phyloP scores from a whole-genome alignment of 1,139 yeast genomes.

The Ashbya aceris region DNA sequence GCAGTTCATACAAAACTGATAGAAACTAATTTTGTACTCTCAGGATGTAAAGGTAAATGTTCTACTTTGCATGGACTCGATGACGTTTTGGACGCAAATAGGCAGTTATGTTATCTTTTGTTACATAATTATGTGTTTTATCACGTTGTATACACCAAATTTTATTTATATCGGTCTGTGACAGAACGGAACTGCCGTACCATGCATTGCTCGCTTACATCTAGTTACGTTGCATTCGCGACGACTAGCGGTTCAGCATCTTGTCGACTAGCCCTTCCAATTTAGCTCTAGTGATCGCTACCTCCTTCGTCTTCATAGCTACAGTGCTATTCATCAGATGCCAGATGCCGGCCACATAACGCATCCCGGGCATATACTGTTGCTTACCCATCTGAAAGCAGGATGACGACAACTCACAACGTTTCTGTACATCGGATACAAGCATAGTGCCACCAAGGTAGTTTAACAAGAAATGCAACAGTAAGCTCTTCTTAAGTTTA shows the following conservation, averaged over 20 bases:
- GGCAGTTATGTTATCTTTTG: too few species aligned
- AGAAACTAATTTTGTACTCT: neutral
- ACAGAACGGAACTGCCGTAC: too few species aligned
- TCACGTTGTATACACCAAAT: too few species aligned
- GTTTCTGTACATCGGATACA: slow-evolving; percentile 23
- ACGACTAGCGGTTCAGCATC: neutral
- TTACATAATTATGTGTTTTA: too few species aligned
- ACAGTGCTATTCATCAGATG: slow-evolving; percentile 26
- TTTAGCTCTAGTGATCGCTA: slow-evolving; percentile 21
- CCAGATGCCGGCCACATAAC: slow-evolving; percentile 26
- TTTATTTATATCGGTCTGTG: too few species aligned
- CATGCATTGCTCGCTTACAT: neutral
- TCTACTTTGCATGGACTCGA: too few species aligned
- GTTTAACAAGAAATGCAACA: slow-evolving; percentile 22
- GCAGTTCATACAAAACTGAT: slow-evolving; percentile 9
- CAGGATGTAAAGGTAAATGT: too few species aligned
- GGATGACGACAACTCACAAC: slow-evolving; percentile 20
- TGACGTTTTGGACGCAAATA: too few species aligned
- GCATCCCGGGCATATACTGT: slow-evolving; percentile 16
- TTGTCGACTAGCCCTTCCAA: slow-evolving; percentile 16
- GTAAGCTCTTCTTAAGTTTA: slow-evolving; percentile 20
- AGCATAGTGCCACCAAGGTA: slow-evolving; percentile 25
- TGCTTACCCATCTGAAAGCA: slow-evolving; percentile 24
- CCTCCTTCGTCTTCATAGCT: slow-evolving; percentile 26
- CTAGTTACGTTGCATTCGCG: neutral